phyloP scores from a whole-genome alignment of 108 stramenopile species.

The Fistulifera pelliculosa region DNA sequence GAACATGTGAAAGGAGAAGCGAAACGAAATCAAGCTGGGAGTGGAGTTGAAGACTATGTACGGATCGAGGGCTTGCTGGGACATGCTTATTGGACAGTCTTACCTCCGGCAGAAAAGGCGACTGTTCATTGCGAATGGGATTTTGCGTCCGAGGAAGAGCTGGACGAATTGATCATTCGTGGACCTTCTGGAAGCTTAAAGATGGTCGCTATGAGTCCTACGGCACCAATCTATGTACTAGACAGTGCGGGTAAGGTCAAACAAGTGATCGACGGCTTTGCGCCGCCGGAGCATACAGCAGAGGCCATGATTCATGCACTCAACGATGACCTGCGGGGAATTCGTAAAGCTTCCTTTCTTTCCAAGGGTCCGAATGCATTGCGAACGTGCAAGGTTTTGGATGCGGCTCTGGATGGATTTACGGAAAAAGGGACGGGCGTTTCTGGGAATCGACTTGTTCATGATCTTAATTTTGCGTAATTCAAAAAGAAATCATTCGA shows the following conservation, averaged over 20 bases:
- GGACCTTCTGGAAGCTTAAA: constrained; percentile 38
- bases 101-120: constrained; percentile 25
- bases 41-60: constrained; percentile 45
- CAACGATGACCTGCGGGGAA: constrained; percentile 31
- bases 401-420: constrained; percentile 36
- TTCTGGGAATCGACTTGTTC: constrained; percentile 31
- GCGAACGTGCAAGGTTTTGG: constrained; percentile 39
- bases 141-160: constrained; percentile 23
- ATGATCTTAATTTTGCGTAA: too few relatives aligned
- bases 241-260: constrained; percentile 22
- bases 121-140: constrained; percentile 42
- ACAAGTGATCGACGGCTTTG: constrained; percentile 24
- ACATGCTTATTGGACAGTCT: constrained; percentile 13
- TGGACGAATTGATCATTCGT: constrained; percentile 38
- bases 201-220: constrained; percentile 47
- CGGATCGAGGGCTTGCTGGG: constrained; percentile 26
- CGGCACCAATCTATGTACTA: constrained; percentile 33
- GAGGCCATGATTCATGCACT: constrained; percentile 51
- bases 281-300: constrained; percentile 39
- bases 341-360: constrained; percentile 9
- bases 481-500: too few relatives aligned
- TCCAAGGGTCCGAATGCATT: constrained; percentile 46
- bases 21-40: constrained; percentile 14
- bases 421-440: constrained; percentile 47
- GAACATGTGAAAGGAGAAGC: constrained; percentile 26